Base-by-base conservation (phyloP, 2,329 filamentous ascomycete species). In the Neofusicoccum sp. region DNA sequence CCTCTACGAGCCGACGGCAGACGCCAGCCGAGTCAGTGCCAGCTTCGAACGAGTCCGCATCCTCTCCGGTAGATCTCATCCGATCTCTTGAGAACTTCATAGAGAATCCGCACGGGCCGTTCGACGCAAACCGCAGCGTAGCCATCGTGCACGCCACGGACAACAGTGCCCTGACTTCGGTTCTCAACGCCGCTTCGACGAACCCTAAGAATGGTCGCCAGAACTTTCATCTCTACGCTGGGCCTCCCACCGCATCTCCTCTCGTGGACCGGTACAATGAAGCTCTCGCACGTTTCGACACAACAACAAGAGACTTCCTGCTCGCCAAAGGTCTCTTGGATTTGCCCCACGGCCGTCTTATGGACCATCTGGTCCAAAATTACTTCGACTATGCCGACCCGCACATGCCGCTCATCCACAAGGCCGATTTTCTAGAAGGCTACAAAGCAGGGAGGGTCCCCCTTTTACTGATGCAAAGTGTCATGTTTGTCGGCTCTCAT, bases 21-120 rank as follows among this genome's bases (percentile, higher is more conserved):
- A 41, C 36, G 6, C 34, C 36, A 12, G 6, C 9, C 11, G 16
- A 3, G 9, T 28, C n/a, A 45, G 31, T n/a, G 6, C 29, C 47
- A 12, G 6, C 31, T 12, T 16, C 31, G 3, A n/a, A 34, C 29
- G 47, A 5, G 6, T 7, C 39, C 29, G 22, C 54, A 14, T 34
- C 39, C 6, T 58, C 54, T 12, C 45, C 43, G 33, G 44, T 39
- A n/a, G 56, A 60, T 22, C 44, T 60, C 34, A 43, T 60, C 34
- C 6, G 56, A 22, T 60, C 56, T 5, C 45, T 60, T 11, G 56
- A 60, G 9, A 49, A 60, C 36, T 60, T 60, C 33, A 37, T 60
- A 31, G 56, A 60, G 8, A 49, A 60, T 34, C 56, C 56, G 3
- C 6, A 60, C 29, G 45, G 33, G 11, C 54, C 54, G 3, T 34